Conservation (phyloP, 1,284 basidiomycete species). For the Trametes hirsuta region DNA sequence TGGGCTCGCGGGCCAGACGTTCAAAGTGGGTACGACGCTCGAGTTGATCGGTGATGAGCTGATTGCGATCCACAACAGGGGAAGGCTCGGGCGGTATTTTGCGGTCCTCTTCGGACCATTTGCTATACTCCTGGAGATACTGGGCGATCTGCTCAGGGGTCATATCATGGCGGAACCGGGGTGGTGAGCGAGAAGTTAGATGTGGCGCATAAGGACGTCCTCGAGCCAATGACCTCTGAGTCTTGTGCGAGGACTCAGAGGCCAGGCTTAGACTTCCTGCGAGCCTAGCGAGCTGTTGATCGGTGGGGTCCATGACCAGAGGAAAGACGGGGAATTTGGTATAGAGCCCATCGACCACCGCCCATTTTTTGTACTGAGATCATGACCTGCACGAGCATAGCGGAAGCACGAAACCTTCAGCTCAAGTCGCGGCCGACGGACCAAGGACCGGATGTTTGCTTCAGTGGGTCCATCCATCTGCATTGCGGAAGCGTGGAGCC, state of each 20-base stretch:
- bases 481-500: not conserved
- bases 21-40: constrained; percentile 13
- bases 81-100: constrained; percentile 11
- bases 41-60: constrained; percentile 9
- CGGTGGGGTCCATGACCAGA: too few species aligned
- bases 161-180: constrained; percentile 9
- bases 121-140: constrained; percentile 11
- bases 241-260: too few species aligned
- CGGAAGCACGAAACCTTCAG: not conserved
- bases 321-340: not conserved
- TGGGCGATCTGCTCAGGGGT: constrained; percentile 1
- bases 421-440: not conserved
- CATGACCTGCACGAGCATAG: constrained; percentile 4
- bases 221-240: too few species aligned
- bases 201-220: too few species aligned
- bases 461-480: constrained; percentile 19
- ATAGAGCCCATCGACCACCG: not conserved
- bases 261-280: too few species aligned
- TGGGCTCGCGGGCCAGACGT: not conserved
- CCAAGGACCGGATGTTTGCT: constrained; percentile 14
- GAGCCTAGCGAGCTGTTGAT: too few species aligned
- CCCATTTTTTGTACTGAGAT: not conserved
- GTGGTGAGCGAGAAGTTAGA: constrained; percentile 1
- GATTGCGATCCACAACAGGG: constrained; percentile 3
- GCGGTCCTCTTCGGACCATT: constrained; percentile 21